Evolutionary conservation across 805 yeast species (phyloP).

Genomic region (Starmerella tilneyi): DNA sequence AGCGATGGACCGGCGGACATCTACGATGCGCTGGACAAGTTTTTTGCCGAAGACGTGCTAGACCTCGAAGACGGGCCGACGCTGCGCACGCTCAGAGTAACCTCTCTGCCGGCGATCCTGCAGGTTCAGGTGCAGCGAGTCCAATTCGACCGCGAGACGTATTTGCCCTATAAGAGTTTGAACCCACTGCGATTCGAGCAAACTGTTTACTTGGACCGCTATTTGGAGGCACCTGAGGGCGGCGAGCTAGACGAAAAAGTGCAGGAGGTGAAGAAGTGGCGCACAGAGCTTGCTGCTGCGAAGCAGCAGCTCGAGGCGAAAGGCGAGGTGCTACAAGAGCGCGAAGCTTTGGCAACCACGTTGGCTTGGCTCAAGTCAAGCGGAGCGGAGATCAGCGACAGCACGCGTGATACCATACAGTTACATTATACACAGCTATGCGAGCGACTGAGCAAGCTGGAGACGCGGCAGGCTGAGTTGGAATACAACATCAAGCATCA

Average conservation of each 20-base stretch:
- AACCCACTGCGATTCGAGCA: constrained; percentile 76
- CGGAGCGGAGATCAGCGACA: constrained; percentile 25
- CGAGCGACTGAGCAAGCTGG: constrained; percentile 37
- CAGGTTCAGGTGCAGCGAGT: constrained; percentile 94
- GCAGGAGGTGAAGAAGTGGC: constrained; percentile 51
- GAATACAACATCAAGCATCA: constrained; percentile 46
- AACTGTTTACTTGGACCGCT: constrained; percentile 74
- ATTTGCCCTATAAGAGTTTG: constrained; percentile 68
- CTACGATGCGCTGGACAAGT: constrained; percentile 81
- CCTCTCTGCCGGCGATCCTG: constrained; percentile 64
- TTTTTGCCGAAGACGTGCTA: constrained; percentile 62
- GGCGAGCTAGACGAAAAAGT: constrained; percentile 42
- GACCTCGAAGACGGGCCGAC: constrained; percentile 60
- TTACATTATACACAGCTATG: constrained; percentile 39
- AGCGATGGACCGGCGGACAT: constrained; percentile 81
- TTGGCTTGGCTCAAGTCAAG: constrained; percentile 22
- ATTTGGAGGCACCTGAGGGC: constrained; percentile 50
- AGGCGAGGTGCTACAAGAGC: constrained; percentile 9
- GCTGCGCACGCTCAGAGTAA: constrained; percentile 60
- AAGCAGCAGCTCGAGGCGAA: constrained; percentile 18
- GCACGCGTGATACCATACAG: constrained; percentile 40
- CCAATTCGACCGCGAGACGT: constrained; percentile 64
- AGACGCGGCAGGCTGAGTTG: constrained; percentile 37
- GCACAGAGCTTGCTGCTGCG: constrained; percentile 27
- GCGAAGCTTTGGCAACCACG: constrained; percentile 46